These are phyloP conservation scores for Crucihimalaya himalaica DNA, from an alignment of 345 rosid genomes.

Conservation along the genomic window DNA sequence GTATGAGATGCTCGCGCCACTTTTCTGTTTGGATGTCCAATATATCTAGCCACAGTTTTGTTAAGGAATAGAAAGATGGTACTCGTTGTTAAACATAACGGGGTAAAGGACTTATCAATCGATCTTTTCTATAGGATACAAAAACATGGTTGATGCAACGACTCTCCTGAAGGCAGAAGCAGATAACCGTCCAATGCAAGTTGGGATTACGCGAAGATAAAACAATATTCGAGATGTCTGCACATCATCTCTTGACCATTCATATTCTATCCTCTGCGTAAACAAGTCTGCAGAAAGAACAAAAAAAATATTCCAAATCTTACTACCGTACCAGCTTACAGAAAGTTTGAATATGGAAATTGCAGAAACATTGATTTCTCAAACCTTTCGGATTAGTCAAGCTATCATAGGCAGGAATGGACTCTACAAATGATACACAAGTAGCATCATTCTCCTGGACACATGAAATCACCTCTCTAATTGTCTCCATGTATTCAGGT, in stretches of 20 bases:
- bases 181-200: slow-evolving; percentile 72
- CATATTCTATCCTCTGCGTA: slow-evolving; percentile 50
- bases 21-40: slow-evolving; percentile 84
- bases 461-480: slow-evolving; percentile 67
- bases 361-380: slow-evolving; percentile 18
- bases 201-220: slow-evolving; percentile 85
- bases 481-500: slow-evolving; percentile 88
- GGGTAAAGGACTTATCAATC: neutral
- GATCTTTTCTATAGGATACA: slow-evolving; percentile 62
- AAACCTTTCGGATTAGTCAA: slow-evolving; percentile 74
- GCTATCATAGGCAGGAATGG: slow-evolving; percentile 70
- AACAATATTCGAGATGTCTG: slow-evolving; percentile 91
- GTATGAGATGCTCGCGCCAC: slow-evolving; percentile 83
- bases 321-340: slow-evolving; percentile 10
- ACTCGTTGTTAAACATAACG: neutral
- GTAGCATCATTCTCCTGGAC: slow-evolving; percentile 78
- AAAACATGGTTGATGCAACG: slow-evolving; percentile 81
- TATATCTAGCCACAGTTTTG: slow-evolving; percentile 54
- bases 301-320: neutral
- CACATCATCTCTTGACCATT: slow-evolving; percentile 86
- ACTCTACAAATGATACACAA: slow-evolving; percentile 70
- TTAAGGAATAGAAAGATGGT: slow-evolving; percentile 51
- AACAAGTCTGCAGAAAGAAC: slow-evolving; percentile 30
- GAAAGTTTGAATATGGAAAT: neutral
- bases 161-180: slow-evolving; percentile 59